phyloP scores from a whole-genome alignment of 768 basidiomycete species.

The Royoungia palumana region DNA sequence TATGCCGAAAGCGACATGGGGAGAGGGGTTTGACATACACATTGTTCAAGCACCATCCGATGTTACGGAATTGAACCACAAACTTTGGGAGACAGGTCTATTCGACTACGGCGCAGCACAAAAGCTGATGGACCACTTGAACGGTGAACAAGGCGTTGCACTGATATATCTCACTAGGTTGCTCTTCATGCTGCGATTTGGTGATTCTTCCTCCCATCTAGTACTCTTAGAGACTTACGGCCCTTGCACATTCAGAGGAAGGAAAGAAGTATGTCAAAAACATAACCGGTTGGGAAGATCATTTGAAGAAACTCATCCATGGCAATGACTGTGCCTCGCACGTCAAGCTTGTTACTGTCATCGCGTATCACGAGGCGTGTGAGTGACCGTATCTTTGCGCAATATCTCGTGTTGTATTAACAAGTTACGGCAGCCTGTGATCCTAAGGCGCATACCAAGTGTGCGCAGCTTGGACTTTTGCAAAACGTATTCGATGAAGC shows the following conservation, averaged over 20 bases:
- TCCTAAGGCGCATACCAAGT: neutral
- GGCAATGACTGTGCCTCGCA: conserved; percentile 6
- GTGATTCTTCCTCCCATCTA: too few relatives aligned
- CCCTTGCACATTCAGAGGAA: conserved; percentile 6
- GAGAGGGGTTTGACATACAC: too few relatives aligned
- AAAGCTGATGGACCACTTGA: too few relatives aligned
- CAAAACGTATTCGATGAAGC: conserved; percentile 8
- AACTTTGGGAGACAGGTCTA: too few relatives aligned
- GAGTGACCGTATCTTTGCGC: neutral
- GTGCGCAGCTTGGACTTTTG: neutral
- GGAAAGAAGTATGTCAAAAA: conserved; percentile 14
- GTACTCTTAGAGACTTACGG: neutral
- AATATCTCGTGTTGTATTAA: neutral
- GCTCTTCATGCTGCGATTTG: too few relatives aligned
- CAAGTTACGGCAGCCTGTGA: conserved; percentile 1
- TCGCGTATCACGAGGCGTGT: conserved; percentile 19
- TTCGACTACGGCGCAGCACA: too few relatives aligned
- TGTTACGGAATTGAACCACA: too few relatives aligned
- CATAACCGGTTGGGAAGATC: conserved; percentile 5
- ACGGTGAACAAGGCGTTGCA: too few relatives aligned
- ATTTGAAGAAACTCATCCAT: conserved; percentile 11
- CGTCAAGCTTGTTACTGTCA: conserved; percentile 17
- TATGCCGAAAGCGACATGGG: too few relatives aligned
- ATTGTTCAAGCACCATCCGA: too few relatives aligned
- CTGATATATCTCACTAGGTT: too few relatives aligned